A percentile compares a stretch with the other conserved stretches of the same genome.
phyloP scores from a whole-genome alignment of 768 basidiomycete genomes.

The Suillus alpinus region DNA sequence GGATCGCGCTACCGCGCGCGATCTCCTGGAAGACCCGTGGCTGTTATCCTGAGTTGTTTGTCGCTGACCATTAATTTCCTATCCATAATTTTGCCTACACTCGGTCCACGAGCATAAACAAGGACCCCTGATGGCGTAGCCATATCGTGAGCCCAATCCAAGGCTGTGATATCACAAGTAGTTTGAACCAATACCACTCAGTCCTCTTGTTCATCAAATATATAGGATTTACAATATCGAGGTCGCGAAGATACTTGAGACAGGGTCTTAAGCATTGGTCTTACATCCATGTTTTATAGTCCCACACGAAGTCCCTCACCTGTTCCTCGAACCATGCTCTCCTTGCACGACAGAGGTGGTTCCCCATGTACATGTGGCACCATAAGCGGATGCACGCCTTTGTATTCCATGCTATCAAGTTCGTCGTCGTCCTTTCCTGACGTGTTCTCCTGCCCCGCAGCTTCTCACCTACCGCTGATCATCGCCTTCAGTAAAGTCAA shows the following conservation, averaged over 20 bases:
- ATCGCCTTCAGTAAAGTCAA: neutral
- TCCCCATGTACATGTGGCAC: neutral
- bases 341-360: neutral
- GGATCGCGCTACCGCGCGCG: constrained; percentile 7
- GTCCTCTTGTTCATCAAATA: too few relatives aligned
- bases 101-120: too few relatives aligned
- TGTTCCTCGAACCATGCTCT: neutral
- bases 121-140: too few relatives aligned
- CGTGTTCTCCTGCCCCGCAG: neutral
- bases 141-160: too few relatives aligned
- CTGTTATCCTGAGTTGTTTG: neutral
- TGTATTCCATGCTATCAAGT: neutral
- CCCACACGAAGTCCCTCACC: neutral
- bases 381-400: constrained; percentile 17
- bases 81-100: neutral
- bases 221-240: too few relatives aligned
- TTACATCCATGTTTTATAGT: too few relatives aligned
- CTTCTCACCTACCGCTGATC: neutral
- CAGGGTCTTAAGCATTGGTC: too few relatives aligned
- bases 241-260: too few relatives aligned
- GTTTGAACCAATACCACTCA: too few relatives aligned
- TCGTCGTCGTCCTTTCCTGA: neutral
- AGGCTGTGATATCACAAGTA: too few relatives aligned
- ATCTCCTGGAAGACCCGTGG: constrained; percentile 6
- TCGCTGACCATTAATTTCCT: neutral